Conservation (phyloP, 1,284 basidiomycete species). For the Apiotrichum mycotoxinovorans region DNA sequence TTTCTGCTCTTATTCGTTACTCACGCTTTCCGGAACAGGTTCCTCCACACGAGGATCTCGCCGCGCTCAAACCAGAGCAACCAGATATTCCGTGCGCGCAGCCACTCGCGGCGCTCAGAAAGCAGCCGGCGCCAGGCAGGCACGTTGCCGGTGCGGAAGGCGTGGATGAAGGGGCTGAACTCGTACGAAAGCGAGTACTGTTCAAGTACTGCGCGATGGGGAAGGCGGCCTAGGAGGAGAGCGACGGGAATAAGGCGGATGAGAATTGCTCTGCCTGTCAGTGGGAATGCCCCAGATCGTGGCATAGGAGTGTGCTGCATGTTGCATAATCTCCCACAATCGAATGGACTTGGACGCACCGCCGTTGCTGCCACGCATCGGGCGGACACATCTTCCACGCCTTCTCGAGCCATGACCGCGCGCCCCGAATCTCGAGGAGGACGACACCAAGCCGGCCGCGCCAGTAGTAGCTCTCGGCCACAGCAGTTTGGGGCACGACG, state of each 20-base stretch:
- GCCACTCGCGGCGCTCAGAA: slow-evolving; percentile 44
- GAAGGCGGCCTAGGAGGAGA: slow-evolving; percentile 46
- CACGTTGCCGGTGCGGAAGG: slow-evolving; percentile 45
- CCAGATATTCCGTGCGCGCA: slow-evolving; percentile 45
- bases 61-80: slow-evolving; percentile 50
- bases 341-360: slow-evolving; percentile 16
- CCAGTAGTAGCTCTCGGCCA: slow-evolving; percentile 46
- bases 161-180: slow-evolving; percentile 44
- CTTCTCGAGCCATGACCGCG: slow-evolving; percentile 37
- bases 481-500: slow-evolving; percentile 19
- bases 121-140: slow-evolving; percentile 41
- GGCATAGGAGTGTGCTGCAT: neutral
- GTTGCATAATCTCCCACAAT: too few relatives aligned
- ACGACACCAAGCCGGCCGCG: slow-evolving; percentile 39
- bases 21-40: slow-evolving; percentile 48
- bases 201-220: slow-evolving; percentile 29
- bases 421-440: slow-evolving; percentile 35
- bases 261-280: slow-evolving; percentile 45
- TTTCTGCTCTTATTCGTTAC: too few relatives aligned
- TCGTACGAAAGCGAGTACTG: slow-evolving; percentile 39
- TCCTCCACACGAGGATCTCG: slow-evolving; percentile 51
- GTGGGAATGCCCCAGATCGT: too few relatives aligned
- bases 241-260: slow-evolving; percentile 49
- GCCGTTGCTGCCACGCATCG: slow-evolving; percentile 29
- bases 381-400: slow-evolving; percentile 34